phyloP scores from a whole-genome alignment of 805 yeast genomes.

The Kurtzmaniella fragi region DNA sequence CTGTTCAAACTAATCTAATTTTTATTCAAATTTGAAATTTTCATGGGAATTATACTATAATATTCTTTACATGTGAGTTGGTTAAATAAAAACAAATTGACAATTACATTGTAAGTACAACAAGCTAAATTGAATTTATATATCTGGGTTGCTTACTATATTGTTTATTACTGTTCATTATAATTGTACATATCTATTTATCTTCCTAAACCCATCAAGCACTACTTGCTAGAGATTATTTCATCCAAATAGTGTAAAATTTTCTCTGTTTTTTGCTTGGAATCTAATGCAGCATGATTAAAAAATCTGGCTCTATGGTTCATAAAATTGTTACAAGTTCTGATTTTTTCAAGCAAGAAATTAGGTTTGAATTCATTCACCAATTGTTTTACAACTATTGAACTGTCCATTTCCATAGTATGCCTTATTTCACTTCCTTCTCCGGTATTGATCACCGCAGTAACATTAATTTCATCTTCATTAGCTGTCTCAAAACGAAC shows the following conservation, averaged over 20 bases:
- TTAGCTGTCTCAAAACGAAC: slow-evolving; percentile 3
- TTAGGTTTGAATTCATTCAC: slow-evolving; percentile 5
- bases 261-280: slow-evolving; percentile 13
- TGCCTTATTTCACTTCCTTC: neutral
- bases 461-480: neutral
- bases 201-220: too few relatives aligned
- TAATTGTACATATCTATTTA: too few relatives aligned
- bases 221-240: slow-evolving; percentile 1
- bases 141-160: too few relatives aligned
- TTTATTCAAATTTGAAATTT: too few relatives aligned
- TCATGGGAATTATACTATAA: too few relatives aligned
- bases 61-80: too few relatives aligned
- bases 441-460: neutral
- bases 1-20: too few relatives aligned
- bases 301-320: slow-evolving; percentile 8
- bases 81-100: too few relatives aligned
- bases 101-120: too few relatives aligned
- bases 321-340: slow-evolving; percentile 9
- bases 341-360: slow-evolving; percentile 8
- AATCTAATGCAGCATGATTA: slow-evolving; percentile 8
- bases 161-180: too few relatives aligned
- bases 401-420: neutral
- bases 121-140: too few relatives aligned
- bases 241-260: slow-evolving; percentile 15
- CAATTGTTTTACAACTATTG: slow-evolving; percentile 1